Conservation (phyloP, 495 filamentous ascomycete genomes). For the Annulohypoxylon maeteangense region DNA sequence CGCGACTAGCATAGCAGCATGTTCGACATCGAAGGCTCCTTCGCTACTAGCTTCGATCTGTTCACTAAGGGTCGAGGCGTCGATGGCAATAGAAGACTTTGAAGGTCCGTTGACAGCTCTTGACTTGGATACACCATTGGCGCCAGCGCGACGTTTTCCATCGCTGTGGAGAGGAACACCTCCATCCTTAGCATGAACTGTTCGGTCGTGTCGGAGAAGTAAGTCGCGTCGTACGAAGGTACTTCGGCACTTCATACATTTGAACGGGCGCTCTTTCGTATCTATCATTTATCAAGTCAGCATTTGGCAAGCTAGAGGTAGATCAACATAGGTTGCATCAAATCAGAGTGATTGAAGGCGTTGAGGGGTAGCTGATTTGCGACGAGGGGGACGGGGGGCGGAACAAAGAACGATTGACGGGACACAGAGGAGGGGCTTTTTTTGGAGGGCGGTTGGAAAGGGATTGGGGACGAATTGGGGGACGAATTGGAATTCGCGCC, state of each 20-base stretch:
- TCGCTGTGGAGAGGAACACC: conserved; percentile 95
- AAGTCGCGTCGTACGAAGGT: conserved; percentile 98
- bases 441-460: conserved; percentile 14
- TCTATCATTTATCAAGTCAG: conserved; percentile 64
- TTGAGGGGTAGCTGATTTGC: conserved; percentile 42
- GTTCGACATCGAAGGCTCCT: conserved; percentile 96
- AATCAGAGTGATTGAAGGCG: conserved; percentile 19
- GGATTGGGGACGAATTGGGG: conserved; percentile 23
- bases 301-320: conserved; percentile 19
- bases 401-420: conserved; percentile 14
- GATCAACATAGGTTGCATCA: neutral
- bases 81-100: conserved; percentile 85
- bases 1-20: conserved; percentile 98
- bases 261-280: conserved; percentile 98
- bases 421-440: conserved; percentile 33
- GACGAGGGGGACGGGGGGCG: conserved; percentile 6
- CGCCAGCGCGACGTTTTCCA: conserved; percentile 84
- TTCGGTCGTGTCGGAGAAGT: conserved; percentile 95
- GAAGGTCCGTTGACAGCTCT: conserved; percentile 74
- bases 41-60: conserved; percentile 95
- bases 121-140: conserved; percentile 70
- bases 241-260: conserved; percentile 96
- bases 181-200: conserved; percentile 98
- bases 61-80: conserved; percentile 83
- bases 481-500: conserved; percentile 24